Evolutionary conservation across 768 basidiomycete species (phyloP), one percentile per base, ranked within the genome.

Genomic region (Serendipita sp.): DNA sequence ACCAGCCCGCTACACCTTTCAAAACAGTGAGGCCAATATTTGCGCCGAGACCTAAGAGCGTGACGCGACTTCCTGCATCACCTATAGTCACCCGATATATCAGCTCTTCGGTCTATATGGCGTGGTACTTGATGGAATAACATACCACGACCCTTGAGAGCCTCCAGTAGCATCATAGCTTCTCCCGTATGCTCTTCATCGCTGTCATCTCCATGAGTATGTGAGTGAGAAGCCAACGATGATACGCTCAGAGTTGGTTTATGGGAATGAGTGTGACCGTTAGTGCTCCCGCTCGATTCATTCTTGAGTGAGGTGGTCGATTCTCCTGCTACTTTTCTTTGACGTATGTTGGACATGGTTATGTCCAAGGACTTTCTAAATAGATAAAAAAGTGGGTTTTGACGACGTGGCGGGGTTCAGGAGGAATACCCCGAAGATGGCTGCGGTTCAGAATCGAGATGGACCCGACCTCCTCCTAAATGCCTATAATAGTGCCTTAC

Each of bases 1-100:
- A 85, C 82, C 87, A 87, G 23, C 93, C 96, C 44, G 95, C 94
- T 10, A 80, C 70, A 44, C 92, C 95, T 73, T 99, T 99, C 34
- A 85, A 78, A 15, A 76, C 77, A 0, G 94, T 96, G 67, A 99
- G 75, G 3, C 78, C 82, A 37, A 98, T 77, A 69, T 98, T 98
- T 62, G 86, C 78, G 63, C 83, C 79, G 37, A 98, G 76, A 0
- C 96, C 95, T 66, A 92, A 74, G 63, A 95, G 79, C 3, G 92
- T 95, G 69, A 95, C 87, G 64, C 80, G 81, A 66, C 83, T 87
- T 27, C 93, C 92, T 67, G 83, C 76, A 74, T 93, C 91, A 48
- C 83, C 90, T 89, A 67, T 44, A 36, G 37, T 6, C 40, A 4
- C 50, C 15, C 16, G 18, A 62, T 50, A 40, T 44, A 29, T 31